These are phyloP conservation scores for Apiotrichum siamense DNA, from an alignment of 1,284 basidiomycete genomes.

Conservation along the genomic window DNA sequence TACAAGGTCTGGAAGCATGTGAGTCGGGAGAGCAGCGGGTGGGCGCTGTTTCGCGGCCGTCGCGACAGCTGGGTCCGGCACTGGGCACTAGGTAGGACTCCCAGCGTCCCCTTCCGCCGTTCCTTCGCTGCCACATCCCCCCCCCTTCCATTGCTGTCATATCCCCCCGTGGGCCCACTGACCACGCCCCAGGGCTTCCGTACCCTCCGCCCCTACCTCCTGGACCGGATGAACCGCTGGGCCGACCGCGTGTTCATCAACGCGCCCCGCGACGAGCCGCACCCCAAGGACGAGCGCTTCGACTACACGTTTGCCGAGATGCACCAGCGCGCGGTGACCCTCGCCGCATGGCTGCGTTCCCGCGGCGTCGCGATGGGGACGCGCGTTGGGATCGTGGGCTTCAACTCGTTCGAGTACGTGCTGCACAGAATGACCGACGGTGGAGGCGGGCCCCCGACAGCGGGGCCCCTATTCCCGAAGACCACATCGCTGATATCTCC, in stretches of 20 bases:
- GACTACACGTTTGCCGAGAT: conserved; percentile 27
- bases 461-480: too few species aligned
- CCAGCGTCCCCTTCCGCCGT: too few species aligned
- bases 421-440: background rate
- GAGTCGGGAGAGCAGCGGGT: background rate
- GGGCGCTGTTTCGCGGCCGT: too few species aligned
- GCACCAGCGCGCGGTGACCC: conserved; percentile 14
- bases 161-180: background rate
- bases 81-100: too few species aligned
- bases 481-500: too few species aligned
- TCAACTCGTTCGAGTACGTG: conserved; percentile 19
- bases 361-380: conserved; percentile 27
- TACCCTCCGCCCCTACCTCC: conserved; percentile 31
- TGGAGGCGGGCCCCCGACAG: too few species aligned
- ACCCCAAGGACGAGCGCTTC: conserved; percentile 4
- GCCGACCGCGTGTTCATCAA: conserved; percentile 29
- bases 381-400: conserved; percentile 33
- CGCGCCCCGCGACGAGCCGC: conserved; percentile 14
- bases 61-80: too few species aligned
- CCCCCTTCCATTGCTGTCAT: too few species aligned
- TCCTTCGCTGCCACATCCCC: too few species aligned
- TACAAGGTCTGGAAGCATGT: conserved; percentile 11
- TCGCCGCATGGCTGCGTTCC: conserved; percentile 31
- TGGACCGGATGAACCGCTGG: conserved; percentile 20
- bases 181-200: conserved; percentile 23